Base-by-base conservation (phyloP, 2,329 filamentous ascomycete species). In the Calonectria hawksworthii region DNA sequence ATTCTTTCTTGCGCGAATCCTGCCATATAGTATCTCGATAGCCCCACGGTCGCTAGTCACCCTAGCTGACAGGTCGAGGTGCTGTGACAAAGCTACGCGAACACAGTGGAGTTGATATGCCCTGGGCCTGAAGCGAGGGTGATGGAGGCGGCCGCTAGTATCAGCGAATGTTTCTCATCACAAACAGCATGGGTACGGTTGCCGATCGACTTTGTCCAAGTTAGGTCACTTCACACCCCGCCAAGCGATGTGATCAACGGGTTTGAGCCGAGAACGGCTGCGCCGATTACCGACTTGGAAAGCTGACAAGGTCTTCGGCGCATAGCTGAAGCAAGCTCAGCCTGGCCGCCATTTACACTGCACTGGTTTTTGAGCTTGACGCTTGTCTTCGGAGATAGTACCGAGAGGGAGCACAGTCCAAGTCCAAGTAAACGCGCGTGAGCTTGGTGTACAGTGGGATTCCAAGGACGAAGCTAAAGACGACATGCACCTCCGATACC, bases 401-500 rank as follows among this genome's bases (percentile, higher is more conserved):
- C 7, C 56, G n/a, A 41, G 56, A 38, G n/a, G 28, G 18, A 14
- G 36, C 52, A 69, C 32, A 65, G 68, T 34, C 34, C 61, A 65
- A 32, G 26, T 21, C 61, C 26, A 30, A 28, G 23, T 30, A 23
- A 47, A 47, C 21, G 26, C 36, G 30, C 36, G 52, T 18, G 26
- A 41, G 61, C 28, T 32, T 38, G 14, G 32, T 47, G 50, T 54
- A 41, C 44, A 32, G 38, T 47, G 41, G 44, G 61, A 50, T 65
- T 65, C 38, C 52, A 67, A 67, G 34, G 34, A 16, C 26, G 54
- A 68, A 41, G 41, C 30, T 50, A 67, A 44, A 34, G 26, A 64
- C 51, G 59, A 34, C n/a, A 54, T 67, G 63, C 56, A 34, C 32
- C 41, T 66, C 59, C 73, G 73, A 75, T 75, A 75, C 73, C 73